Conservation (phyloP, 2,329 filamentous ascomycete species). For the Pseudogymnoascus sp. region DNA sequence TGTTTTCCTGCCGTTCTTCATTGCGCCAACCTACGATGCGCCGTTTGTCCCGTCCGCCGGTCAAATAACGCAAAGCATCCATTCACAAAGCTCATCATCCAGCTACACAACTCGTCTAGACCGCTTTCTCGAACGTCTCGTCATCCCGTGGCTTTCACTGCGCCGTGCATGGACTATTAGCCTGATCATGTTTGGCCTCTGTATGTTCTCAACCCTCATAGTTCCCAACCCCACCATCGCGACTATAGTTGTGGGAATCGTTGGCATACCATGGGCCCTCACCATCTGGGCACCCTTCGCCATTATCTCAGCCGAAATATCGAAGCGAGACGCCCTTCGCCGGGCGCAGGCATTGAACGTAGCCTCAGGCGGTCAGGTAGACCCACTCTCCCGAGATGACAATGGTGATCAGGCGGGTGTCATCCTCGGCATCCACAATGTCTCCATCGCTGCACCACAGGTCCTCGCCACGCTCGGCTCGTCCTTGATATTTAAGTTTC, state of each 20-base stretch:
- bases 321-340: conserved; percentile 64
- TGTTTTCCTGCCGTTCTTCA: conserved; percentile 75
- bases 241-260: conserved; percentile 68
- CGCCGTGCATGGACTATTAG: conserved; percentile 81
- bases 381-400: conserved; percentile 4
- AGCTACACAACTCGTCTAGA: conserved; percentile 25
- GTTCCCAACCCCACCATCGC: conserved; percentile 64
- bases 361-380: conserved; percentile 31
- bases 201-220: conserved; percentile 78
- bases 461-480: conserved; percentile 82
- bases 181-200: conserved; percentile 71
- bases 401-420: conserved; percentile 43
- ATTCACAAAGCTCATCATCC: conserved; percentile 22
- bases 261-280: conserved; percentile 87
- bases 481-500: conserved; percentile 71
- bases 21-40: conserved; percentile 66
- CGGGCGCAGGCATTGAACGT: conserved; percentile 35
- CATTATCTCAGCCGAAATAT: conserved; percentile 88
- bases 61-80: conserved; percentile 24
- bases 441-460: conserved; percentile 85
- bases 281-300: conserved; percentile 94
- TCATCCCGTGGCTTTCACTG: conserved; percentile 77
- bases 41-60: conserved; percentile 26
- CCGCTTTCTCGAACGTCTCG: conserved; percentile 49
- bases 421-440: conserved; percentile 91